Evolutionary conservation across 805 yeast species (phyloP), one percentile per base, ranked within the genome.

Genomic region (Wickerhamomyces canadensis): DNA sequence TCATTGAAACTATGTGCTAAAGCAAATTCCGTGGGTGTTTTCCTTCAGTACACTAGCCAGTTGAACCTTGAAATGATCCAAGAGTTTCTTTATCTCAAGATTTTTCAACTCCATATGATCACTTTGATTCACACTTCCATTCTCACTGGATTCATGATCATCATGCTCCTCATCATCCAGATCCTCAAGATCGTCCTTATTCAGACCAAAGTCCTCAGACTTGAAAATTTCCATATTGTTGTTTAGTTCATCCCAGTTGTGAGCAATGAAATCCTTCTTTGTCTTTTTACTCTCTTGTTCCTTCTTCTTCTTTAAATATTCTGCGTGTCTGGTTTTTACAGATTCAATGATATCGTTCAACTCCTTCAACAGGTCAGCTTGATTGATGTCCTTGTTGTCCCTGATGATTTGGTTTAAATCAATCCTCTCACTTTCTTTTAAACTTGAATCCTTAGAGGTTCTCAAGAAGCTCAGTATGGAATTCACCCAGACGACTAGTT

Each of bases 401-500:
- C 35, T 35, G 0, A 73, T 43, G 24, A 76, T 42, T 1, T 47
- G 47, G 4, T 52, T 57, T 22, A 85, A 53, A 44, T 76, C 74
- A 5, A 84, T 48, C 38, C 67, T 61, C 33, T 67, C 61, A 6
- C 17, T 26, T 42, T 43, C 13, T 46, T 46, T 14, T 14, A 55
- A 58, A 6, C 62, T 53, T 5, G 64, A 64, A 11, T 49, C 61
- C 51, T 71, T 79, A 39, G 89, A 85, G 36, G 68, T 65, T 39
- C 84, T 72, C 35, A 89, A 61, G 43, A 85, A 76, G 11, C 65
- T 62, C 19, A 88, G 63, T 36, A 87, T 76, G 15, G 68, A 64
- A 41, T 83, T 77, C 31, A 86, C 67, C 97, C 97, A 91, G 6
- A 59, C 58, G 31, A 86, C 70, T 36, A 93, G 62, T 4, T 78